A percentile compares a stretch with the other conserved stretches of the same genome.
These are phyloP conservation scores for Coemansia sp. DNA, from an alignment of 192 early-diverging fungal species.

Conservation along the genomic window DNA sequence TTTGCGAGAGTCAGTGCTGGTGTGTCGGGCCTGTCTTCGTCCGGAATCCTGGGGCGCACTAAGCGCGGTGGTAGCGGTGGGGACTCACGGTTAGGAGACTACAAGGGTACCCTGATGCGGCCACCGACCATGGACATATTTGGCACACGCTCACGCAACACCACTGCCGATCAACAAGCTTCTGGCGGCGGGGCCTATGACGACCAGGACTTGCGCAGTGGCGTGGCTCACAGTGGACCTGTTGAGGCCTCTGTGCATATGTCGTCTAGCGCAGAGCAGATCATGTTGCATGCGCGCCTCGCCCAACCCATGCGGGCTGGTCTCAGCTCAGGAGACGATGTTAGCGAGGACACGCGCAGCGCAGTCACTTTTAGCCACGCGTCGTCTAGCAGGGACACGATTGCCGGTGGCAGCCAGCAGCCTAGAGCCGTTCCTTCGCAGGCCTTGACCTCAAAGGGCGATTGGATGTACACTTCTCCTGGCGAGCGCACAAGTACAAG, in stretches of 20 bases:
- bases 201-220: not conserved
- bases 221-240: slow-evolving; percentile 22
- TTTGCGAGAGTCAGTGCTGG: not conserved
- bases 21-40: not conserved
- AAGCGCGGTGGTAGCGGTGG: slow-evolving; percentile 40
- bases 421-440: slow-evolving; percentile 4
- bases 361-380: not conserved
- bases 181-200: not conserved
- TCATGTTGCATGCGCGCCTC: not conserved
- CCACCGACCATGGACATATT: slow-evolving; percentile 36
- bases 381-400: not conserved
- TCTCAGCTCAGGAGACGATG: slow-evolving; percentile 20
- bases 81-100: slow-evolving; percentile 43
- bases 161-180: slow-evolving; percentile 11
- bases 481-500: slow-evolving; percentile 18
- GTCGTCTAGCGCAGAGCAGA: slow-evolving; percentile 6
- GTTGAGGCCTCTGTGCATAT: slow-evolving; percentile 23
- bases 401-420: slow-evolving; percentile 1
- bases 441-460: slow-evolving; percentile 1
- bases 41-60: slow-evolving; percentile 16
- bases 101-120: slow-evolving; percentile 33
- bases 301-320: slow-evolving; percentile 10
- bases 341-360: slow-evolving; percentile 8
- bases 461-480: slow-evolving; percentile 34
- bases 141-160: slow-evolving; percentile 24